Base-by-base conservation (phyloP, 1,284 basidiomycete species). In the Pseudomicrostroma phylloplanum region DNA sequence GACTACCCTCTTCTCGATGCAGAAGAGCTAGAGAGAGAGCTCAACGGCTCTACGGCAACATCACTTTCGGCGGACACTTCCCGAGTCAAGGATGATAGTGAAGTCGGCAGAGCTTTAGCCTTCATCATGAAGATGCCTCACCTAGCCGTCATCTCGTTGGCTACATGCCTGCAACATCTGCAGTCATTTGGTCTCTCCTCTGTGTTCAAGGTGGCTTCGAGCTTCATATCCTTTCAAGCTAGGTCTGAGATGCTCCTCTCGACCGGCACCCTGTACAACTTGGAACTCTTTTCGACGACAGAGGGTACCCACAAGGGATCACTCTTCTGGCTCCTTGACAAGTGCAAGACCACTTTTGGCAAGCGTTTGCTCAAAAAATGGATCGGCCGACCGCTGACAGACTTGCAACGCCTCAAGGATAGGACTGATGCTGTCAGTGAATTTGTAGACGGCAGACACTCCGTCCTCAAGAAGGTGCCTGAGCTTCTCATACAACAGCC, bases 221-320 rank as follows among this genome's bases (percentile, higher is more conserved):
- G 90, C 71, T 96, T 78, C 57, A 61, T 63, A 1, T 74, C 82
- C 70, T 97, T 97, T 74, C 55, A 56, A 19, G 86, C 86, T 43
- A 84, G 86, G 53, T 85, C 87, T 0, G 88, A 91, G 67, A 96
- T 97, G 92, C 83, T 92, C 15, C 83, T 98, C 55, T 90, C 89
- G 61, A 87, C 87, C 46, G 93, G 91, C 74, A 96, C 94, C 0
- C 81, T 97, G 15, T 83, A 84, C 30, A 96, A 97, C 74, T 82
- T 97, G 81, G 64, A 70, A 36, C 67, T 70, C 40, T 62, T 73
- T 57, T 62, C 57, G 13, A 63, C 60, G 57, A 66, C 91, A 71
- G 92, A 91, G 0, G 88, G 93, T 75, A 85, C 85, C 57, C 85
- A 84, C 23, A 84, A 82, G 58, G 94, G 93, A 0, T 90, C 90